Conservation (phyloP, 306 rosid genomes). For the Prosopis cineraria region DNA sequence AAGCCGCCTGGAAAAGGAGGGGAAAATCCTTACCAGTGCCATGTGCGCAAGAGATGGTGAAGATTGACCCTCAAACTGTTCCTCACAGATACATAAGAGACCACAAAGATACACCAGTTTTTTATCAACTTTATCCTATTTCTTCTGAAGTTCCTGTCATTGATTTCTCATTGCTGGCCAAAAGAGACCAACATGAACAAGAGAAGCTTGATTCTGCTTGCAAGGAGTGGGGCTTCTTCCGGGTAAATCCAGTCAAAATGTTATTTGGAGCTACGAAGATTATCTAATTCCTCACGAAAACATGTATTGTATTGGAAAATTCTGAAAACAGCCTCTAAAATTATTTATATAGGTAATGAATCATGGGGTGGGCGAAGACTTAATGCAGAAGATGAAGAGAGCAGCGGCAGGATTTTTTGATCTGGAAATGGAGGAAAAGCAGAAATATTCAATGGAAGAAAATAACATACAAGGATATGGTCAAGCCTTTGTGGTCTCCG, state of each 20-base stretch:
- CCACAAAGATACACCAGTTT: slow-evolving; percentile 12
- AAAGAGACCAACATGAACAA: slow-evolving; percentile 28
- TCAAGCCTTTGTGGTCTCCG: slow-evolving; percentile 31
- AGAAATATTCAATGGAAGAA: slow-evolving; percentile 34
- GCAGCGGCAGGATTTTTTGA: slow-evolving; percentile 24
- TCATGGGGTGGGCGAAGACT: slow-evolving; percentile 35
- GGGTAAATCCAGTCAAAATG: no score
- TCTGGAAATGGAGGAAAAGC: slow-evolving; percentile 35
- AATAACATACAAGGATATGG: slow-evolving; percentile 42
- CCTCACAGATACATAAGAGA: slow-evolving; percentile 33
- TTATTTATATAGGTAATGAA: slow-evolving; percentile 29
- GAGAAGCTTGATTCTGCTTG: slow-evolving; percentile 35
- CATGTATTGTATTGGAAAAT: no score
- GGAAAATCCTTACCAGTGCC: slow-evolving; percentile 34
- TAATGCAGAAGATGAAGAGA: slow-evolving; percentile 24
- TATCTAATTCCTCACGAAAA: background rate
- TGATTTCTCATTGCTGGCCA: slow-evolving; percentile 36
- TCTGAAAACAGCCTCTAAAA: background rate
- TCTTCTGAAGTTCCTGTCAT: slow-evolving; percentile 27
- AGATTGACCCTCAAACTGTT: slow-evolving; percentile 19
- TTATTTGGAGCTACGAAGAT: no score
- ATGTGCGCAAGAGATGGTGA: slow-evolving; percentile 35
- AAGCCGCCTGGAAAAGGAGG: background rate
- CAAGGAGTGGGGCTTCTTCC: slow-evolving; percentile 47
- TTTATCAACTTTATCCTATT: background rate